phyloP scores from a whole-genome alignment of 345 rosid species.

The Populus simonii region DNA sequence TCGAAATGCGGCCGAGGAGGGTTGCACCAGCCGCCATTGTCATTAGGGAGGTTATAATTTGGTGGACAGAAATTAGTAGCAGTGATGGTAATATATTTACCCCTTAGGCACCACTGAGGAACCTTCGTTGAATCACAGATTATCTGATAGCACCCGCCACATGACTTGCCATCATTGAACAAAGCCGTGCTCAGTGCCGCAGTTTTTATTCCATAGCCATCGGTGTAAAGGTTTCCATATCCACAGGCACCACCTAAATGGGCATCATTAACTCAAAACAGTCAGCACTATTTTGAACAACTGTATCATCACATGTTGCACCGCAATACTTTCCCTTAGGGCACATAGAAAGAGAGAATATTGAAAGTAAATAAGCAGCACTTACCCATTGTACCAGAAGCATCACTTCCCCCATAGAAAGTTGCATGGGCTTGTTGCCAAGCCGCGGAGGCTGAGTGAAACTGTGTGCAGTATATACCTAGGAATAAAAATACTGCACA shows the following conservation, averaged over 20 bases:
- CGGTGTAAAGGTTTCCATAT: slow-evolving; percentile 27
- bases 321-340: too few relatives aligned
- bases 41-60: slow-evolving; percentile 23
- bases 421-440: slow-evolving; percentile 33
- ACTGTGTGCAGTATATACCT: slow-evolving; percentile 22
- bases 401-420: slow-evolving; percentile 28
- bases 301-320: too few relatives aligned
- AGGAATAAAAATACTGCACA: slow-evolving; percentile 22
- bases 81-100: slow-evolving; percentile 17
- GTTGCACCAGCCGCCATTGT: slow-evolving; percentile 35
- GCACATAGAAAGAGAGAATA: not conserved
- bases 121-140: slow-evolving; percentile 10
- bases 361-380: not conserved
- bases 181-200: slow-evolving; percentile 31
- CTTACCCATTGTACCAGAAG: slow-evolving; percentile 35
- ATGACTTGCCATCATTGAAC: slow-evolving; percentile 30
- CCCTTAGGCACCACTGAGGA: slow-evolving; percentile 28
- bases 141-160: slow-evolving; percentile 30
- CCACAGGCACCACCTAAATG: slow-evolving; percentile 29
- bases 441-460: slow-evolving; percentile 16
- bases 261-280: not conserved
- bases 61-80: slow-evolving; percentile 36
- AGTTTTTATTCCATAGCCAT: slow-evolving; percentile 24
- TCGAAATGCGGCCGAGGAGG: slow-evolving; percentile 29
- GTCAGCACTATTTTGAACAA: not conserved